Evolutionary conservation across 2,329 filamentous ascomycete genomes (phyloP).

Genomic region (Fusarium sp.): DNA sequence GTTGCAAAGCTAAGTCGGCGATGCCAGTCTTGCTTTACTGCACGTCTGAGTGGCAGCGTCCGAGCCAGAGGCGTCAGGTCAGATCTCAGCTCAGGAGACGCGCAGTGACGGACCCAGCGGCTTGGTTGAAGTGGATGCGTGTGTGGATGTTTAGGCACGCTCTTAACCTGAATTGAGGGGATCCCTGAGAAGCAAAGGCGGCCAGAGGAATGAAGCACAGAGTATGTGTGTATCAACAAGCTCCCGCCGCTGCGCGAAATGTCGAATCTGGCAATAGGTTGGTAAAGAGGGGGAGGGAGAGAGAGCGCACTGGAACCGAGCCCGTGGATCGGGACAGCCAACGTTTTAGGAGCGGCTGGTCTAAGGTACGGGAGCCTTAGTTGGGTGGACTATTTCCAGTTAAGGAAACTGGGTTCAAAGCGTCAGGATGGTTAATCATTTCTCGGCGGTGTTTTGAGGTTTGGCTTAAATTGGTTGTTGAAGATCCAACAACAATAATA

Average conservation of each 20-base stretch:
- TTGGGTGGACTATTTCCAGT: slow-evolving; percentile 39
- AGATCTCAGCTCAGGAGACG: slow-evolving; percentile 31
- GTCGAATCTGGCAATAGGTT: slow-evolving; percentile 23
- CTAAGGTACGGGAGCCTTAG: slow-evolving; percentile 30
- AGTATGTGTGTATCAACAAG: slow-evolving; percentile 14
- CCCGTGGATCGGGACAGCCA: slow-evolving; percentile 32
- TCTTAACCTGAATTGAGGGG: slow-evolving; percentile 2
- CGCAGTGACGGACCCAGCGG: slow-evolving; percentile 20
- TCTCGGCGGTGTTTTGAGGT: slow-evolving; percentile 34
- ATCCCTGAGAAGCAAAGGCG: not conserved
- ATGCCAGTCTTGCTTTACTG: slow-evolving; percentile 13
- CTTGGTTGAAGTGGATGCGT: slow-evolving; percentile 24
- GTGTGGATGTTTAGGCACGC: slow-evolving; percentile 4
- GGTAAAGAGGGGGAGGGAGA: slow-evolving; percentile 34
- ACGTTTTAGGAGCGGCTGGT: slow-evolving; percentile 36
- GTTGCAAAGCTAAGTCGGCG: slow-evolving; percentile 16
- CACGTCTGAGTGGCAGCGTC: slow-evolving; percentile 32
- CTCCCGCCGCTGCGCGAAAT: slow-evolving; percentile 32
- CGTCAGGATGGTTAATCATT: slow-evolving; percentile 27
- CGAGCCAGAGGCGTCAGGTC: slow-evolving; percentile 15
- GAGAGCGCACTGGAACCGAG: slow-evolving; percentile 33
- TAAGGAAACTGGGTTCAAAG: slow-evolving; percentile 42
- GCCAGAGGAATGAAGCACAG: slow-evolving; percentile 35
- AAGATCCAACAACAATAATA: slow-evolving; percentile 27
- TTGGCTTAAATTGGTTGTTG: slow-evolving; percentile 35